phyloP scores from a whole-genome alignment of 1,139 yeast genomes.

The Lodderomyces orthopsilosis region DNA sequence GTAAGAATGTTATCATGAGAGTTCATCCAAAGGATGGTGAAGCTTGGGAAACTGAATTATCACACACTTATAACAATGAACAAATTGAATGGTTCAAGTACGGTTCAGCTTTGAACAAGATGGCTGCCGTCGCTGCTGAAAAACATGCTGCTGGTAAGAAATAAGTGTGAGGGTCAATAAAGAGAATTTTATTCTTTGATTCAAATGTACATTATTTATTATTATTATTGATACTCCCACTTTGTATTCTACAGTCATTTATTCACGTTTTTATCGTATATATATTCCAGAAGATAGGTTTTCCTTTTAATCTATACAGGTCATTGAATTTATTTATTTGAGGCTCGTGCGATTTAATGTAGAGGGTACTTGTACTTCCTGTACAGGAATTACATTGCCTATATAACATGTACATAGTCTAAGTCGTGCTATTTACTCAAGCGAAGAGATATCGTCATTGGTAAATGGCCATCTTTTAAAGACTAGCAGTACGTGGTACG shows the following conservation, averaged over 20 bases:
- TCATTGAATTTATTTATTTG: not conserved
- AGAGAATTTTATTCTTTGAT: not conserved
- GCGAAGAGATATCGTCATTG: too few species aligned
- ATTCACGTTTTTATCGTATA: not conserved
- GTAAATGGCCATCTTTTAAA: too few species aligned
- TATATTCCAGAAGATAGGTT: not conserved
- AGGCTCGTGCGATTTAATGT: too few species aligned
- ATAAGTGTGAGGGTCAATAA: not conserved
- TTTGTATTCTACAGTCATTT: not conserved
- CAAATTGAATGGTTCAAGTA: constrained; percentile 99
- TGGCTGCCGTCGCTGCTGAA: constrained; percentile 53
- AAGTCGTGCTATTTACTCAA: too few species aligned
- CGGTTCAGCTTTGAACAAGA: constrained; percentile 98
- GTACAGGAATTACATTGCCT: not conserved
- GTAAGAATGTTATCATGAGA: constrained; percentile 81
- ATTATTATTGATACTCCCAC: not conserved
- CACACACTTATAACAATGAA: constrained; percentile 93
- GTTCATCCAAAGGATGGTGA: constrained; percentile 87
- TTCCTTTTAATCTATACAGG: not conserved
- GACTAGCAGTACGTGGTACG: too few species aligned
- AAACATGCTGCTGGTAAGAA: constrained; percentile 4
- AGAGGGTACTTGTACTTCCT: not conserved
- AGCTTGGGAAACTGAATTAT: constrained; percentile 83
- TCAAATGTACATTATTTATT: constrained; percentile 1
- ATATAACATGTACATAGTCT: not conserved